phyloP scores from a whole-genome alignment of 192 early-diverging fungal genomes.

The Coemansia sp. region DNA sequence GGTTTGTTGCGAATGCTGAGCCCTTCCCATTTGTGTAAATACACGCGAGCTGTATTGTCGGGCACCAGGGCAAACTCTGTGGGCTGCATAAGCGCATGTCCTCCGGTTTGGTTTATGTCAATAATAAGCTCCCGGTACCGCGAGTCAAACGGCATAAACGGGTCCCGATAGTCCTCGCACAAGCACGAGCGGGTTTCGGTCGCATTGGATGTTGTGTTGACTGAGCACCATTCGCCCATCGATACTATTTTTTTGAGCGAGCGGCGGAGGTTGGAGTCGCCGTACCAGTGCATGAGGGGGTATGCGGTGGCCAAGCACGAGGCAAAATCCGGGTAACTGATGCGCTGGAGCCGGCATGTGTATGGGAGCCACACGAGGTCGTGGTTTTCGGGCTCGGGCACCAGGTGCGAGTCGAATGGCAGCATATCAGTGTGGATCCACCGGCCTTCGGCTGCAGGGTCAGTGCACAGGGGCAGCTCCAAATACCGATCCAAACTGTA shows the following conservation, averaged over 20 bases:
- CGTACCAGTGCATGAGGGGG: slow-evolving; percentile 47
- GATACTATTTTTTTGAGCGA: slow-evolving; percentile 52
- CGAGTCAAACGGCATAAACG: slow-evolving; percentile 25
- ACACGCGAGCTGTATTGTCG: slow-evolving; percentile 3
- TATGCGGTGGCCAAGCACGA: slow-evolving; percentile 35
- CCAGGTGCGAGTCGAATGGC: slow-evolving; percentile 1
- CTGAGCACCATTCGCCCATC: slow-evolving; percentile 48
- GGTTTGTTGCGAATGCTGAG: slow-evolving; percentile 26
- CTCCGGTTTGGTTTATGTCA: slow-evolving; percentile 9
- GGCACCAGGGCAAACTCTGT: background rate
- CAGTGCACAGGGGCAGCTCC: slow-evolving; percentile 51
- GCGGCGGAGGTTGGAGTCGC: slow-evolving; percentile 56
- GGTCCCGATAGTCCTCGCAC: slow-evolving; percentile 54
- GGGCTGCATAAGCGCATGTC: background rate
- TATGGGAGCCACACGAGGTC: slow-evolving; percentile 55
- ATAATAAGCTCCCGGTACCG: slow-evolving; percentile 7
- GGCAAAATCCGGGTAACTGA: slow-evolving; percentile 40
- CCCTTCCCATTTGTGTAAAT: slow-evolving; percentile 55
- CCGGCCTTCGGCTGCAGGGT: slow-evolving; percentile 35
- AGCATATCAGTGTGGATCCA: slow-evolving; percentile 33
- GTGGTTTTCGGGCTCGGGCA: slow-evolving; percentile 30
- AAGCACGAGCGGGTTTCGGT: slow-evolving; percentile 24
- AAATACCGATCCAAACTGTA: slow-evolving; percentile 27
- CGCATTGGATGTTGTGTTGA: background rate
- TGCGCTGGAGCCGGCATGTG: slow-evolving; percentile 38